Conservation (phyloP, 2,329 filamentous ascomycete genomes). For the Verticillium alfalfae region DNA sequence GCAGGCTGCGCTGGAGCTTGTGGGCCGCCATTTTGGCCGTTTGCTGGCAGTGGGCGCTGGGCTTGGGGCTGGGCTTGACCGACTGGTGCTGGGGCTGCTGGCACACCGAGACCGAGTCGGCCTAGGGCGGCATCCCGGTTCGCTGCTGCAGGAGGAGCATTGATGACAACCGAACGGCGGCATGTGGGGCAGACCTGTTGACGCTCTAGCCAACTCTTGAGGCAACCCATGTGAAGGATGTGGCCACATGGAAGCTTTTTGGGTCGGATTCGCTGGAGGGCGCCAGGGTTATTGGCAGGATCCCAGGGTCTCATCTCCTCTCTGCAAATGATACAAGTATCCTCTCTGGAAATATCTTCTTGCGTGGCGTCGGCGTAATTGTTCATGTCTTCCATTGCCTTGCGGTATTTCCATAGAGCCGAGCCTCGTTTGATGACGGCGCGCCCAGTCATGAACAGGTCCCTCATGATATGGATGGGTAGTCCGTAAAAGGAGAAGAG, state of each 20-base stretch:
- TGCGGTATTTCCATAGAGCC: slow-evolving; percentile 83
- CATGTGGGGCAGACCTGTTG: slow-evolving; percentile 98
- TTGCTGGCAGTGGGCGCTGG: slow-evolving; percentile 12
- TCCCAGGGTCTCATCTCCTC: slow-evolving; percentile 90
- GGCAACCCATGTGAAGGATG: slow-evolving; percentile 87
- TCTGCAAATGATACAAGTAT: slow-evolving; percentile 95
- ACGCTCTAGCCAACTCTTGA: slow-evolving; percentile 94
- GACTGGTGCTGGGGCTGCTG: slow-evolving; percentile 14
- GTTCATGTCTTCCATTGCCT: slow-evolving; percentile 92
- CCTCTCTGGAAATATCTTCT: slow-evolving; percentile 78
- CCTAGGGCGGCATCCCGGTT: slow-evolving; percentile 28
- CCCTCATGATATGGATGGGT: slow-evolving; percentile 93
- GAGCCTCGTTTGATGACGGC: slow-evolving; percentile 88
- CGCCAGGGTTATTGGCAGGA: slow-evolving; percentile 49
- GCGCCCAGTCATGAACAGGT: slow-evolving; percentile 88
- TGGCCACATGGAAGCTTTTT: slow-evolving; percentile 97
- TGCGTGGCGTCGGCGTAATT: slow-evolving; percentile 84
- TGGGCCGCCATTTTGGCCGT: slow-evolving; percentile 5
- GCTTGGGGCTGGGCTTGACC: slow-evolving; percentile 2
- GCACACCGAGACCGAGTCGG: slow-evolving; percentile 16
- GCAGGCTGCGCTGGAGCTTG: neutral
- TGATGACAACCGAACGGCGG: slow-evolving; percentile 73
- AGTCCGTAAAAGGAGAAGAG: slow-evolving; percentile 91
- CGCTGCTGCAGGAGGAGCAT: slow-evolving; percentile 25
- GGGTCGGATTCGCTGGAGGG: slow-evolving; percentile 77